These are phyloP conservation scores for Tetrastigma voinierianum DNA, from an alignment of 164 flowering plant genomes.

Conservation along the genomic window DNA sequence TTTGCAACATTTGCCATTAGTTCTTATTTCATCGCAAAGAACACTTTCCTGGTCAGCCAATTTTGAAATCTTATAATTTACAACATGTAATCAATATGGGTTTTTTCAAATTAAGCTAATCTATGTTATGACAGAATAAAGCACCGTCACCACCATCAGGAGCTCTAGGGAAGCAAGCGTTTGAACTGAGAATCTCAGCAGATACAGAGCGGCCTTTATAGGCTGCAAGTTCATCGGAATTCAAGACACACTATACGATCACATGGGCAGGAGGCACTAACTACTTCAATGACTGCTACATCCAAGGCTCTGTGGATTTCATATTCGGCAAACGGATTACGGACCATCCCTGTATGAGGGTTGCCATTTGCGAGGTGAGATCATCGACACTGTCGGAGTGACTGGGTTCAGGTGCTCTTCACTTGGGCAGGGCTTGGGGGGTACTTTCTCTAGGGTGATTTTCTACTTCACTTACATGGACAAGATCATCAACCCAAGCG, in stretches of 20 bases:
- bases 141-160: slow-evolving; percentile 49
- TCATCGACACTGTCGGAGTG: slow-evolving; percentile 38
- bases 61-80: too few relatives aligned
- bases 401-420: slow-evolving; percentile 65
- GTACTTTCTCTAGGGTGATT: slow-evolving; percentile 61
- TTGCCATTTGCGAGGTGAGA: slow-evolving; percentile 56
- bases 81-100: too few relatives aligned
- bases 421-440: slow-evolving; percentile 80
- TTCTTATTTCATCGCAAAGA: slow-evolving; percentile 54
- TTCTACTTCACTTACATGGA: slow-evolving; percentile 69
- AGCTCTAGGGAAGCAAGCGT: slow-evolving; percentile 59
- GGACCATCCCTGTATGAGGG: slow-evolving; percentile 46
- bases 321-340: slow-evolving; percentile 63
- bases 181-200: slow-evolving; percentile 55
- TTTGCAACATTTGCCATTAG: slow-evolving; percentile 58
- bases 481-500: slow-evolving; percentile 47
- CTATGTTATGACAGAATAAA: slow-evolving; percentile 32
- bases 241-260: slow-evolving; percentile 68
- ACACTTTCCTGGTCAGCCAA: slow-evolving; percentile 50
- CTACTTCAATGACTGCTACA: slow-evolving; percentile 59
- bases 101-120: neutral
- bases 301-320: slow-evolving; percentile 67
- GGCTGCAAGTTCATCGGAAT: slow-evolving; percentile 53
- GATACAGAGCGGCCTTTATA: slow-evolving; percentile 50
- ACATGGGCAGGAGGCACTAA: slow-evolving; percentile 68